These are phyloP conservation scores for Cafeteria roenbergensis DNA, from an alignment of 108 stramenopile genomes.

Conservation along the genomic window DNA sequence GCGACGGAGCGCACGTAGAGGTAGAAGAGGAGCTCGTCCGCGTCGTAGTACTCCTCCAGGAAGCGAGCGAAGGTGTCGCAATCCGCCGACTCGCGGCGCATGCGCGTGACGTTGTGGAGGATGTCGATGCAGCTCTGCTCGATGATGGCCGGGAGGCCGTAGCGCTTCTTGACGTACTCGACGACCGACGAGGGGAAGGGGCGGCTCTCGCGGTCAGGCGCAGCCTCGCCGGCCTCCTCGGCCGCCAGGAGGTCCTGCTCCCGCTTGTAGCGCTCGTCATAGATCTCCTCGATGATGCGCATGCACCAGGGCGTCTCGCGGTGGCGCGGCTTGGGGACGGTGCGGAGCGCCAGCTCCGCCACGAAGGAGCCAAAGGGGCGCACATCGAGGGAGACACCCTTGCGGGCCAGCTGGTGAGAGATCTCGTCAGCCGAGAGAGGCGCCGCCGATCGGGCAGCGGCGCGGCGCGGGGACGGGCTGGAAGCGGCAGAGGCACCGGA, in stretches of 20 bases:
- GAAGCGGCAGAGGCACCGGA: too few relatives aligned
- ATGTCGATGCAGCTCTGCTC: slow-evolving; percentile 36
- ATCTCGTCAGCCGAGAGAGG: too few relatives aligned
- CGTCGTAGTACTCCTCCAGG: slow-evolving; percentile 42
- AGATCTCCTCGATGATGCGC: slow-evolving; percentile 18
- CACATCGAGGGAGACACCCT: too few relatives aligned
- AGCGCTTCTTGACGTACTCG: slow-evolving; percentile 8
- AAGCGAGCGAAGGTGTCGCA: slow-evolving; percentile 39
- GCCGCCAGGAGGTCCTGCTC: slow-evolving; percentile 8
- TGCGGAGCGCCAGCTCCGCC: too few relatives aligned
- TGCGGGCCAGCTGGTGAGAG: too few relatives aligned
- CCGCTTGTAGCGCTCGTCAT: slow-evolving; percentile 11
- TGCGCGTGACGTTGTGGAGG: slow-evolving; percentile 14
- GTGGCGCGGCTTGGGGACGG: too few relatives aligned
- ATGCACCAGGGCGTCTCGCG: slow-evolving; percentile 21
- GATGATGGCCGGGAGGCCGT: slow-evolving; percentile 16
- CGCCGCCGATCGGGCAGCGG: too few relatives aligned
- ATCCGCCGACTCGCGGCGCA: slow-evolving; percentile 15
- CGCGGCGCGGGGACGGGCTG: too few relatives aligned
- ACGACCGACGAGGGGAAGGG: slow-evolving; percentile 19
- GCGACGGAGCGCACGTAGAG: slow-evolving; percentile 34
- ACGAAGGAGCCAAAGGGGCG: too few relatives aligned
- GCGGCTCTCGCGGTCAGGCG: not conserved
- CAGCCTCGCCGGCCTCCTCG: not conserved
- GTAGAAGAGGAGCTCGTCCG: slow-evolving; percentile 37